phyloP scores from a whole-genome alignment of 2,329 filamentous ascomycete genomes.

The Plectosphaerella cucumerina region DNA sequence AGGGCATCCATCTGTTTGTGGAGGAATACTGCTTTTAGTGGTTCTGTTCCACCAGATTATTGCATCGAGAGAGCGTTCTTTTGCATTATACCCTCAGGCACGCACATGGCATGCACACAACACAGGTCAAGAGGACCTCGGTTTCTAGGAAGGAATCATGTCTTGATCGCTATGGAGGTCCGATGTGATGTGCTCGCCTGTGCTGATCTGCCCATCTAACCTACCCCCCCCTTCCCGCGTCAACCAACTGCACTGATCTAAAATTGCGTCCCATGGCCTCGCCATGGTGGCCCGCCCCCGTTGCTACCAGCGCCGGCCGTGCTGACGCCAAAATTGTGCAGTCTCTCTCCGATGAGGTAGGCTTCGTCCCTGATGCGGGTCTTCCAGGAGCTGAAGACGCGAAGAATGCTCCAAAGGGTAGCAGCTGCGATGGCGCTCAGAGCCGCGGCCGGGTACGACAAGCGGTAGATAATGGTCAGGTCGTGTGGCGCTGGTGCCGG shows the following conservation, averaged over 20 bases:
- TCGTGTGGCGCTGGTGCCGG: conserved; percentile 13
- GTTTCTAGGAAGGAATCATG: too few species aligned
- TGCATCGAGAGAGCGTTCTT: not conserved
- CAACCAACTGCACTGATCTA: not conserved
- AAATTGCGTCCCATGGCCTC: too few species aligned
- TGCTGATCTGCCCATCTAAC: too few species aligned
- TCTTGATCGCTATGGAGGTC: too few species aligned
- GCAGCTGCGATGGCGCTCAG: conserved; percentile 36
- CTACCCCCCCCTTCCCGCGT: not conserved
- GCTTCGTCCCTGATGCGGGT: conserved; percentile 86
- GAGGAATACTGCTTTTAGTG: conserved; percentile 54
- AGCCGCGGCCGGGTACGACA: conserved; percentile 67
- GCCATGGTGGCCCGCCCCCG: conserved; percentile 10
- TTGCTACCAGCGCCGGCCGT: conserved; percentile 21
- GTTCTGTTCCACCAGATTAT: too few species aligned
- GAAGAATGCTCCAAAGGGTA: conserved; percentile 46
- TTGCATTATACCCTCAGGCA: too few species aligned
- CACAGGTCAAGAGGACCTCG: not conserved
- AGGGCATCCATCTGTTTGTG: conserved; percentile 56
- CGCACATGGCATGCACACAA: not conserved
- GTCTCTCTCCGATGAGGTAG: conserved; percentile 87
- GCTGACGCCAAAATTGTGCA: conserved; percentile 81
- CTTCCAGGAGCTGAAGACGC: conserved; percentile 71
- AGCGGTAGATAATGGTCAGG: conserved; percentile 39
- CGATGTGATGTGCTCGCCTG: too few species aligned